Evolutionary conservation across 176 grass and related monocot genomes (phyloP).

Genomic region (Oropetium thomaeum): DNA sequence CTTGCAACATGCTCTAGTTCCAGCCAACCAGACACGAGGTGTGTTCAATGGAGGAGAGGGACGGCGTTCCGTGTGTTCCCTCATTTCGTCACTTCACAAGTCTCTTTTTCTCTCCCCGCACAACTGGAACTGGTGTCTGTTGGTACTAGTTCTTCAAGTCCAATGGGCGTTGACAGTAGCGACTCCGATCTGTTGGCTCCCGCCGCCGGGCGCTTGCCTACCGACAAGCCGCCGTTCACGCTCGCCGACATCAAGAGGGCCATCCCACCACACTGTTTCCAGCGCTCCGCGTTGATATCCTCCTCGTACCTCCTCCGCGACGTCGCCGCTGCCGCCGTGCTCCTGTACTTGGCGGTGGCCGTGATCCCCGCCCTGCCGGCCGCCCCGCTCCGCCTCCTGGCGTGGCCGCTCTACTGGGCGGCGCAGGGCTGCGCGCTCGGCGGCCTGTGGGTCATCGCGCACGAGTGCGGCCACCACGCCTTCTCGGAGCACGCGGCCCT

Average conservation of each 20-base stretch:
- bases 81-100: no score
- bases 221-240: conserved; percentile 69
- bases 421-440: conserved; percentile 71
- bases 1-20: no score
- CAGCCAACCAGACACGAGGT: no score
- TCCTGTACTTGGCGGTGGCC: conserved; percentile 67
- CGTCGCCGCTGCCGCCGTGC: conserved; percentile 31
- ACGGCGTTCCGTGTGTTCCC: no score
- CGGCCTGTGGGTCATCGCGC: conserved; percentile 85
- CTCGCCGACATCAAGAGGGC: conserved; percentile 81
- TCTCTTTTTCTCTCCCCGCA: no score
- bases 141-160: no score
- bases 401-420: conserved; percentile 76
- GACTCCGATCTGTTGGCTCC: no score
- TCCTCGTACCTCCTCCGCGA: conserved; percentile 76
- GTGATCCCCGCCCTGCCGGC: conserved; percentile 48
- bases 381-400: conserved; percentile 14
- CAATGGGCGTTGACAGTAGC: no score
- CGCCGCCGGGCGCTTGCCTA: conserved; percentile 42
- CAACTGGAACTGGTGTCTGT: no score
- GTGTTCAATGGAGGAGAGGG: no score
- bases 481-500: conserved; percentile 76
- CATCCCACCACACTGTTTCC: conserved; percentile 88
- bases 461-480: conserved; percentile 92
- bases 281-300: conserved; percentile 70